Evolutionary conservation across 345 rosid species (phyloP).

Genomic region (Geranium rotundifolium): DNA sequence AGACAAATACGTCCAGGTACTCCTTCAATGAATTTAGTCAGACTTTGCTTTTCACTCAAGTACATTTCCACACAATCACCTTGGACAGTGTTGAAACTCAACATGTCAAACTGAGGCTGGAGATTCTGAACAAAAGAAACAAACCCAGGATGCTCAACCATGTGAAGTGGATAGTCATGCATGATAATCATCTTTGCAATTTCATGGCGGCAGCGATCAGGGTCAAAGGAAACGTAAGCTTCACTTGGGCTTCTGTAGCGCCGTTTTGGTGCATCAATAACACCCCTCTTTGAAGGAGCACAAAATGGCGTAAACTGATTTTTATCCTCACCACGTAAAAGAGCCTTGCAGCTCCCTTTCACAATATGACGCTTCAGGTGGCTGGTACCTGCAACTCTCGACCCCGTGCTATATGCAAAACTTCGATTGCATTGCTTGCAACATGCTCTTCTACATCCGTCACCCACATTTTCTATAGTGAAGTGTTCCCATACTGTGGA

Average conservation of each 20-base stretch:
- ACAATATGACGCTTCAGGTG: slow-evolving; percentile 91
- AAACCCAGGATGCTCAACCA: slow-evolving; percentile 81
- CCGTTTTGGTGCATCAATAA: slow-evolving; percentile 43
- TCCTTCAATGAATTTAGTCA: slow-evolving; percentile 53
- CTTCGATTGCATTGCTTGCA: slow-evolving; percentile 94
- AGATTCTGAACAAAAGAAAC: slow-evolving; percentile 60
- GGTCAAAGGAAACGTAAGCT: slow-evolving; percentile 47
- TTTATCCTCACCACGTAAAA: slow-evolving; percentile 35
- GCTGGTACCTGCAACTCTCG: slow-evolving; percentile 94
- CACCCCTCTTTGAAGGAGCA: slow-evolving; percentile 23
- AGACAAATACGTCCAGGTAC: slow-evolving; percentile 72
- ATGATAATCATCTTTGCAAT: slow-evolving; percentile 75
- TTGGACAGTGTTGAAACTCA: slow-evolving; percentile 67
- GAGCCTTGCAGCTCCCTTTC: slow-evolving; percentile 73
- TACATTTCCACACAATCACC: slow-evolving; percentile 88
- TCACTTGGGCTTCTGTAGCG: slow-evolving; percentile 48
- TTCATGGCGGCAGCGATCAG: slow-evolving; percentile 66
- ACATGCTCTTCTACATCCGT: slow-evolving; percentile 70
- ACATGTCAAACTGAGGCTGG: slow-evolving; percentile 59
- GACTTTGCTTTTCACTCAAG: slow-evolving; percentile 64
- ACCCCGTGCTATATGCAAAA: slow-evolving; percentile 89
- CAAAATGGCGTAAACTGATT: slow-evolving; percentile 30
- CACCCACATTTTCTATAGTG: slow-evolving; percentile 53
- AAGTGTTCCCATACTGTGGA: slow-evolving; percentile 90
- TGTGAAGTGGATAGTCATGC: slow-evolving; percentile 86